A percentile compares a stretch with the other conserved stretches of the same genome.
These are phyloP conservation scores for Chrysoporthe cubensis DNA, from an alignment of 2,329 filamentous ascomycete genomes.

Conservation along the genomic window DNA sequence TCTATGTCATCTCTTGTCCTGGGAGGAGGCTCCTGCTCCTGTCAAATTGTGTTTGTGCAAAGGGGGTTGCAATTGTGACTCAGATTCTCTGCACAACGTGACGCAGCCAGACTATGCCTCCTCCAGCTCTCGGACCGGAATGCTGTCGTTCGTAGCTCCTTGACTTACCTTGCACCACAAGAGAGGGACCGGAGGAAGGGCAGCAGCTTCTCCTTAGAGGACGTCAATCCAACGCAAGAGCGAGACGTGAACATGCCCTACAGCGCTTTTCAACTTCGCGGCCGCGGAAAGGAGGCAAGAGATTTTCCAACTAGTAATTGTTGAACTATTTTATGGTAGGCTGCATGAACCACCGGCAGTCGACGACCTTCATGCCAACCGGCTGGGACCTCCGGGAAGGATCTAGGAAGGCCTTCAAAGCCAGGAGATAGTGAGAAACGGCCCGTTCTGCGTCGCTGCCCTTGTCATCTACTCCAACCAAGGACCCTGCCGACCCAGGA, in stretches of 20 bases:
- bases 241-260: neutral
- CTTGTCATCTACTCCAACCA: constrained; percentile 20
- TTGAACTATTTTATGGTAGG: too few relatives aligned
- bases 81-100: too few relatives aligned
- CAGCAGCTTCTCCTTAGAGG: neutral
- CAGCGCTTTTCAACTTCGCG: too few relatives aligned
- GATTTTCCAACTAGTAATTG: too few relatives aligned
- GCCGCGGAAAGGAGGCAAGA: too few relatives aligned
- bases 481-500: constrained; percentile 19
- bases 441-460: neutral
- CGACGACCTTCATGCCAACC: neutral
- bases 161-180: neutral
- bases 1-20: too few relatives aligned
- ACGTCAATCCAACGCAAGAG: neutral
- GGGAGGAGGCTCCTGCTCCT: too few relatives aligned
- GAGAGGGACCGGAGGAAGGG: neutral
- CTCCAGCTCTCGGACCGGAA: neutral
- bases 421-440: neutral
- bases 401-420: neutral
- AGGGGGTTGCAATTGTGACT: too few relatives aligned
- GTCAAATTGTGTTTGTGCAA: too few relatives aligned
- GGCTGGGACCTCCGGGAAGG: neutral
- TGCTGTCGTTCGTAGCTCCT: neutral
- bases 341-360: too few relatives aligned
- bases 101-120: neutral